phyloP scores from a whole-genome alignment of 2,329 filamentous ascomycete genomes.

The Waltergamsia citrina region DNA sequence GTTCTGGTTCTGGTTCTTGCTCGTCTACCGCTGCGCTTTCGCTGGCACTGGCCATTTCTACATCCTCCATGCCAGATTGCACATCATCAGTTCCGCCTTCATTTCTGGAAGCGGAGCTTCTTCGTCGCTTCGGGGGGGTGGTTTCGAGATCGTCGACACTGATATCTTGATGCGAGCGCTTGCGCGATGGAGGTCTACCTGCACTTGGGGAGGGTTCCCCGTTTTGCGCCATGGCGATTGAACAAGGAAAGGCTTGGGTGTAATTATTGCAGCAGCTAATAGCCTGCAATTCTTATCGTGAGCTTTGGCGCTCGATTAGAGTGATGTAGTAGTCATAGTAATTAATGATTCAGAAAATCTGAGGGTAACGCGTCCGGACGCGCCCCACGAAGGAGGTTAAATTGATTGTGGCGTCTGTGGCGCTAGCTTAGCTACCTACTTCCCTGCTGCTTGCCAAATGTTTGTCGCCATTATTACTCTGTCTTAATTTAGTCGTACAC shows the following conservation, averaged over 20 bases:
- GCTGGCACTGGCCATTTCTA: slow-evolving; percentile 2
- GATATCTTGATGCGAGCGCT: slow-evolving; percentile 13
- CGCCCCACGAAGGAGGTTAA: not conserved
- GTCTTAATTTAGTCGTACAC: too few species aligned
- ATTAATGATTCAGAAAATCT: not conserved
- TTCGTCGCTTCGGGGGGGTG: slow-evolving; percentile 19
- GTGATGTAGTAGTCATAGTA: too few species aligned
- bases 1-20: slow-evolving; percentile 4
- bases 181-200: slow-evolving; percentile 5
- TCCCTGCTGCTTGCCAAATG: not conserved
- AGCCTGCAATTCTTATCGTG: not conserved
- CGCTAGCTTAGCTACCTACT: slow-evolving; percentile 1
- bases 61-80: not conserved
- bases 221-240: not conserved
- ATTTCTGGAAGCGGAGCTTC: slow-evolving; percentile 8
- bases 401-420: slow-evolving; percentile 4
- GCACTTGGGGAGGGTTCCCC: not conserved
- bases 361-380: not conserved
- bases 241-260: too few species aligned
- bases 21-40: slow-evolving; percentile 7
- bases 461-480: too few species aligned
- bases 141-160: slow-evolving; percentile 13
- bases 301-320: not conserved
- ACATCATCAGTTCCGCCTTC: not conserved
- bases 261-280: too few species aligned